Conservation (phyloP, 164 flowering plant species). For the Stephania yunnanensis region DNA sequence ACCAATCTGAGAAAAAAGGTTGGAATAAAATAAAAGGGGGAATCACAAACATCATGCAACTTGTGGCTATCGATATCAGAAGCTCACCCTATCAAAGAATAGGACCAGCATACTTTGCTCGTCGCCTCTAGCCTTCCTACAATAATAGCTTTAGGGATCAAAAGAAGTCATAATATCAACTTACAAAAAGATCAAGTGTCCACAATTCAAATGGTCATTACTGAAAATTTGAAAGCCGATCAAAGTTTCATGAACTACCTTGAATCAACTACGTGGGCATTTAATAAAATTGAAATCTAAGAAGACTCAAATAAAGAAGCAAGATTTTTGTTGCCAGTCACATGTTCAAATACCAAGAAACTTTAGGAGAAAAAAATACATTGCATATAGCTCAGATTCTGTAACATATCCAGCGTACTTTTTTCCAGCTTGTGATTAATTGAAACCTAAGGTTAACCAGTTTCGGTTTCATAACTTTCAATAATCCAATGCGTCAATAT, state of each 20-base stretch:
- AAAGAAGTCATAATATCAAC: background rate
- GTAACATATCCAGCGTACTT: too few species aligned
- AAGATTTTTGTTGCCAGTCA: background rate
- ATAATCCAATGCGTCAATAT: too few species aligned
- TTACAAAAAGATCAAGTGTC: background rate
- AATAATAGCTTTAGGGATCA: background rate
- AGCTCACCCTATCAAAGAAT: conserved; percentile 68
- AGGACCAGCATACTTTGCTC: conserved; percentile 79
- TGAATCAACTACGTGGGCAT: background rate
- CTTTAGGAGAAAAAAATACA: too few species aligned
- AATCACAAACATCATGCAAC: conserved; percentile 6
- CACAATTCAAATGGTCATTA: background rate
- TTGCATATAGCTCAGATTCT: too few species aligned
- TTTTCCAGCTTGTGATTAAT: too few species aligned
- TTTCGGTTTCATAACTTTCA: too few species aligned
- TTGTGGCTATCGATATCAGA: background rate
- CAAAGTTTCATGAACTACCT: background rate
- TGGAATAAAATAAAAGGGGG: background rate
- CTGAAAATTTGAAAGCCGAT: background rate
- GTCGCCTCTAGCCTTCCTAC: conserved; percentile 78
- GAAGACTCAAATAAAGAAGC: background rate
- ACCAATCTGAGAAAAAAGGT: conserved; percentile 57
- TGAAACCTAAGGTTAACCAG: too few species aligned
- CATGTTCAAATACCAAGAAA: background rate
- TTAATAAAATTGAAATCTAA: too few species aligned